Evolutionary conservation across 1,139 yeast genomes (phyloP), one percentile per base, ranked within the genome.

Genomic region (Pichia sp.): DNA sequence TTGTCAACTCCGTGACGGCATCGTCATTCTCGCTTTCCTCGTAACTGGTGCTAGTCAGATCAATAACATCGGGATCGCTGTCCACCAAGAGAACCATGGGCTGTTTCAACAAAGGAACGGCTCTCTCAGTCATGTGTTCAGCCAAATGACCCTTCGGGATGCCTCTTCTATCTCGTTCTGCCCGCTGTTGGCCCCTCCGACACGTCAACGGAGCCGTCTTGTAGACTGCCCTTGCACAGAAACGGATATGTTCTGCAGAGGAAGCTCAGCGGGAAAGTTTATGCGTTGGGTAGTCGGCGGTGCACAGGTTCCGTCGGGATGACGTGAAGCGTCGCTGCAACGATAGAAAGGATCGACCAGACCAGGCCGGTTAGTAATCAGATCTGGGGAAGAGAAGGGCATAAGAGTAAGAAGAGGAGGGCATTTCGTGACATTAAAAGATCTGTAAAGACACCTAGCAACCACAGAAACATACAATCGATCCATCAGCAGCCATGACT

Each of bases 1-100:
- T 19, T 3, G 30, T 19, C 31, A 23, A 26, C 22, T 43, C 46
- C 13, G 18, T 23, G 21, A 16, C n/a, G 40, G 16, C 5, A n/a
- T 34, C 16, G 2, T 44, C 42, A 23, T 21, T n/a, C 9, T 37
- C 48, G 26, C 34, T 45, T 12, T 39, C 48, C 3, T 45, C 48
- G 42, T 45, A 34, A 16, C 43, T 37, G 19, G 48, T n/a, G 23
- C 48, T 45, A 7, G 48, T 22, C 4, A 45, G 25, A 36, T 45
- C 42, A 5, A 45, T 37, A 2, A 36, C 25, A 37, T 42, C 50
- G 4, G 39, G 31, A 34, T 36, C 46, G 37, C 46, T 47, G 6
- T 36, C 43, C 22, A 21, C 46, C 12, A 42, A 13, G 25, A 16
- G 41, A 30, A 30, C 9, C 18, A 31, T 13, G n/a, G 39, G 39